Conservation (phyloP, 495 filamentous ascomycete species). For the Apiosordaria backusii region DNA sequence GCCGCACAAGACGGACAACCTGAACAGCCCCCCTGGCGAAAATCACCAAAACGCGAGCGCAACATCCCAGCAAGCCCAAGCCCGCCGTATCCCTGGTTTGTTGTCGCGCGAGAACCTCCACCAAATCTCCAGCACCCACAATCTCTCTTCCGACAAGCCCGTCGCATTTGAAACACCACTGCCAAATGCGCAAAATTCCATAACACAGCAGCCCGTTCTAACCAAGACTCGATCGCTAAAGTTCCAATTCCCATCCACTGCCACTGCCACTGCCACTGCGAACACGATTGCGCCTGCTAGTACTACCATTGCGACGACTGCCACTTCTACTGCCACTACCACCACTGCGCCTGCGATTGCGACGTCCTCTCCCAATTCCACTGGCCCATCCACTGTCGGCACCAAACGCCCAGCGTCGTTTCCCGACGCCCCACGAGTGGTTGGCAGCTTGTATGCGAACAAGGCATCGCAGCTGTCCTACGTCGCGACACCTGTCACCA, state of each 20-base stretch:
- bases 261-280: conserved; percentile 3
- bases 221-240: conserved; percentile 17
- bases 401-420: conserved; percentile 42
- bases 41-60: conserved; percentile 13
- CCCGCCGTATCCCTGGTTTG: conserved; percentile 29
- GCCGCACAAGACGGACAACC: neutral
- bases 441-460: conserved; percentile 25
- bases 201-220: conserved; percentile 2
- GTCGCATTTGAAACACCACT: conserved; percentile 15
- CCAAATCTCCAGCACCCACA: conserved; percentile 27
- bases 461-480: conserved; percentile 19
- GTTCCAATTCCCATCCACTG: conserved; percentile 7
- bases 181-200: conserved; percentile 18
- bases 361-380: conserved; percentile 10
- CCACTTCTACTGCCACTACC: conserved; percentile 18
- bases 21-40: conserved; percentile 19
- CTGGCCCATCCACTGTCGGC: conserved; percentile 11
- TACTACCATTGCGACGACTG: conserved; percentile 6
- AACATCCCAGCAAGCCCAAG: neutral
- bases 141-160: conserved; percentile 14
- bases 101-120: conserved; percentile 24
- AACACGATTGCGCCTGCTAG: neutral
- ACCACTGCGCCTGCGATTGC: neutral
- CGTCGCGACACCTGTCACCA: conserved; percentile 24
- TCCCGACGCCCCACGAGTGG: conserved; percentile 30